A percentile compares a stretch with the other conserved stretches of the same genome.
Evolutionary conservation across 2,329 filamentous ascomycete species (phyloP).

Genomic region (Emmonsiellopsis sp.): DNA sequence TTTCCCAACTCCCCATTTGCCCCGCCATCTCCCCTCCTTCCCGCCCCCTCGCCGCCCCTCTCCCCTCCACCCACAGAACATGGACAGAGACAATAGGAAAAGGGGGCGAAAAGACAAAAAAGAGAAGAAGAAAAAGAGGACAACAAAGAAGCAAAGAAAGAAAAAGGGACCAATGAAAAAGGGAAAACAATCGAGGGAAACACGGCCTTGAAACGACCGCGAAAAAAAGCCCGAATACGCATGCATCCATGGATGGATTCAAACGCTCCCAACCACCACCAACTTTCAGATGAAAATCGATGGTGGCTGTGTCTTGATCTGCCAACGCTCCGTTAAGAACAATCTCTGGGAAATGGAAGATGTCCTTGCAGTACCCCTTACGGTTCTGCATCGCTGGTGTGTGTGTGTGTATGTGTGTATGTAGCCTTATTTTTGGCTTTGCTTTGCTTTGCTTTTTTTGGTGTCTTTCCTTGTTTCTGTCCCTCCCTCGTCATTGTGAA

Average conservation of each 20-base stretch:
- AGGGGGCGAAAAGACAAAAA: neutral
- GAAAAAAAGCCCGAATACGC: neutral
- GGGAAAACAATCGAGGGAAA: neutral
- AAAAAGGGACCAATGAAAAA: neutral
- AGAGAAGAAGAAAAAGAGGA: neutral
- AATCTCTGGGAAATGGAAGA: constrained; percentile 45
- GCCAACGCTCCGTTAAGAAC: constrained; percentile 77
- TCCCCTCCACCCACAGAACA: neutral
- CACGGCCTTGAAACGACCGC: neutral
- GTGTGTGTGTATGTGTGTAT: neutral
- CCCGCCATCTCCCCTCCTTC: neutral
- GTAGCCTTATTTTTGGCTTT: neutral
- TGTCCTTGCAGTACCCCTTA: constrained; percentile 60
- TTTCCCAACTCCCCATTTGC: neutral
- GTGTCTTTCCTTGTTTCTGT: neutral
- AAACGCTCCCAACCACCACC: neutral
- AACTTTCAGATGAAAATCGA: constrained; percentile 14
- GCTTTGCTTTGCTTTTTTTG: neutral
- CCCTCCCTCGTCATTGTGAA: too few species aligned
- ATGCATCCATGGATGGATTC: neutral
- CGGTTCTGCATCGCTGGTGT: constrained; percentile 62
- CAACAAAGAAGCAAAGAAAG: neutral
- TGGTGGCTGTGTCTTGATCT: constrained; percentile 39
- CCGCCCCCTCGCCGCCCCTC: neutral
- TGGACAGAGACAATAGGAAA: neutral